Evolutionary conservation across 73 alveolate species (phyloP).

Genomic region (Uronychia binucleata): DNA sequence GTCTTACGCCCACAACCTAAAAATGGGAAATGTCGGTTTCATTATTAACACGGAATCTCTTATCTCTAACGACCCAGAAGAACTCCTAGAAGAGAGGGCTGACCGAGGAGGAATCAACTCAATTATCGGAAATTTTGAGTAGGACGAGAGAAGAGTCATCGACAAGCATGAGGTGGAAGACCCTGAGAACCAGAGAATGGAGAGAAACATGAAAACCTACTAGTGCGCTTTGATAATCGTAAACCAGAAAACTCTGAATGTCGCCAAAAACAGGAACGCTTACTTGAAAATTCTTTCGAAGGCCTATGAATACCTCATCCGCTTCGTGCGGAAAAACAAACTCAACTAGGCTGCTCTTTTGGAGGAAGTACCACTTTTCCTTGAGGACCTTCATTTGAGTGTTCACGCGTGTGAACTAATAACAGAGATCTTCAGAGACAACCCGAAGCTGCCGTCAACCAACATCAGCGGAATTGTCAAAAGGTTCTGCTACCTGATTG

Average conservation of each 20-base stretch:
- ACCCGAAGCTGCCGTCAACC: constrained; percentile 2
- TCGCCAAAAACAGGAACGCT: constrained; percentile 20
- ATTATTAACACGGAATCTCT: too few relatives aligned
- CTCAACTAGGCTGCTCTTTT: constrained; percentile 31
- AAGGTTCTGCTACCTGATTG: constrained; percentile 26
- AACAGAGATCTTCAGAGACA: constrained; percentile 44
- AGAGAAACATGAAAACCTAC: constrained; percentile 37
- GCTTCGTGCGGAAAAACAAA: constrained; percentile 26
- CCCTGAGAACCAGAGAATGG: constrained; percentile 23
- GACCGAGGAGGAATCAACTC: constrained; percentile 15
- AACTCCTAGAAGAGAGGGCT: too few relatives aligned
- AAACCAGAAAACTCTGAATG: constrained; percentile 9
- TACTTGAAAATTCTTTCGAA: constrained; percentile 26
- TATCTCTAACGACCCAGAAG: too few relatives aligned
- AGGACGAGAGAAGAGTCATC: neutral
- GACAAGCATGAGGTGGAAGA: constrained; percentile 19
- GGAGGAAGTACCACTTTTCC: constrained; percentile 28
- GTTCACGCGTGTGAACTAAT: constrained; percentile 53
- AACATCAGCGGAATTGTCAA: neutral
- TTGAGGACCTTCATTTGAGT: constrained; percentile 40
- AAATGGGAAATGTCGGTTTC: too few relatives aligned
- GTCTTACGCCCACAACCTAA: too few relatives aligned
- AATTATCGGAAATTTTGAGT: neutral
- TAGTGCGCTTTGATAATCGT: constrained; percentile 31
- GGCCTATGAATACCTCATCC: constrained; percentile 33